Base-by-base conservation (phyloP, 2,329 filamentous ascomycete species). In the Pyrenophora seminiperda region DNA sequence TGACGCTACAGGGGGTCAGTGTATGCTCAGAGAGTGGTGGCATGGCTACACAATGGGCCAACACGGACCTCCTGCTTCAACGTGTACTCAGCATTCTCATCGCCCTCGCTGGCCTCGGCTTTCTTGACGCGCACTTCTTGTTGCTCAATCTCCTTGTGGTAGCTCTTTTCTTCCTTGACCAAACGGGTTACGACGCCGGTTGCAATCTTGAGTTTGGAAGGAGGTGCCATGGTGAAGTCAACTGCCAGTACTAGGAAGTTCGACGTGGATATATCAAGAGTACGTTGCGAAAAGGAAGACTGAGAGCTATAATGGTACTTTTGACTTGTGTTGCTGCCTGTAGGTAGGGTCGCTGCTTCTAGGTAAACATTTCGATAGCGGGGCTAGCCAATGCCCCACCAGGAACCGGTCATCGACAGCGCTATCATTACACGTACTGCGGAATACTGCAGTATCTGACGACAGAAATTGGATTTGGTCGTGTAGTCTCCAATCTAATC, bases 161-260 rank as follows among this genome's bases (percentile, higher is more conserved):
- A 97, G 65, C 87, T 93, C 31, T 83, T 79, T 74, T 97, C 90
- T 75, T 99, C 94, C 75, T 96, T 97, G 60, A 96, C 84, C 39
- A 97, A 83, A 51, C 94, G 90, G 64, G 83, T 80, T 61, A 97
- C 84, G 15, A 90, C 85, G 54, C 87, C 84, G 18, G 90, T 94
- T 36, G 88, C 86, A 69, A 97, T 94, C 65, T 84, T 75, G 71
- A 97, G 84, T 62, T 86, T 82, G 1, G 87, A 86, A 36, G 89
- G 89, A 24, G 90, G 81, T 3, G 90, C 82, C 91, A 96, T 96
- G 41, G 41, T 74, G 3, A 7, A 42, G 31, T 41, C 11, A 15
- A 27, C 14, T n/a, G 30, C 17, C 5, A 10, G 10, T 29, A 30
- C 7, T 15, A 33, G 27, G 13, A 11, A 19, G 14, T 17, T 30